These are phyloP conservation scores for Ceratocystis cubensis DNA, from an alignment of 2,329 filamentous ascomycete species.

Conservation along the genomic window DNA sequence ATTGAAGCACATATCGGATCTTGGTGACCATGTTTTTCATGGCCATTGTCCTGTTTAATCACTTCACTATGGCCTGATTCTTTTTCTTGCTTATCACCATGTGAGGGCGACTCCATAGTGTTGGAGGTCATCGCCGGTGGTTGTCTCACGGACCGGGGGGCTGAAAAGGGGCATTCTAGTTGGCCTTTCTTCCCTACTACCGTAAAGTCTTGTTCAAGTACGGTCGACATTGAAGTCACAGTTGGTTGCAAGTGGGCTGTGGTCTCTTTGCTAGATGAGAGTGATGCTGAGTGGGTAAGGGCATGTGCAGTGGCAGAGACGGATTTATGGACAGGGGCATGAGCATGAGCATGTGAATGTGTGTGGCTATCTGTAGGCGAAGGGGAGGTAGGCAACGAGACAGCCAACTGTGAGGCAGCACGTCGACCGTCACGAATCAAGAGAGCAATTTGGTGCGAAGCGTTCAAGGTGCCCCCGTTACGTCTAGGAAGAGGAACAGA, in stretches of 20 bases:
- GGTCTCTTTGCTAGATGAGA: slow-evolving; percentile 36
- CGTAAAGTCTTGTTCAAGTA: slow-evolving; percentile 82
- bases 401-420: slow-evolving; percentile 42
- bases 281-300: slow-evolving; percentile 2
- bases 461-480: slow-evolving; percentile 29
- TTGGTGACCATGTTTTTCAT: slow-evolving; percentile 29
- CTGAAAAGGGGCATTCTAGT: slow-evolving; percentile 68
- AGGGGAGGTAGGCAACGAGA: slow-evolving; percentile 30
- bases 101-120: slow-evolving; percentile 7
- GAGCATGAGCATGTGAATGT: not conserved
- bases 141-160: slow-evolving; percentile 1
- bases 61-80: slow-evolving; percentile 22
- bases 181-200: slow-evolving; percentile 68
- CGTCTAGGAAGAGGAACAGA: slow-evolving; percentile 44
- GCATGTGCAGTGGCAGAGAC: slow-evolving; percentile 9
- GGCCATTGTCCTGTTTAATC: slow-evolving; percentile 23
- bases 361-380: slow-evolving; percentile 1
- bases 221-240: slow-evolving; percentile 47
- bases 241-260: slow-evolving; percentile 34
- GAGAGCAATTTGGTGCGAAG: slow-evolving; percentile 47
- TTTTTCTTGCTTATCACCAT: slow-evolving; percentile 22
- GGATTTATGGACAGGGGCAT: not conserved
- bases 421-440: slow-evolving; percentile 52
- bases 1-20: slow-evolving; percentile 55
- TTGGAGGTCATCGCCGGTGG: not conserved